Conservation (phyloP, 2,329 filamentous ascomycete species). For the Exophiala dermatitidis region DNA sequence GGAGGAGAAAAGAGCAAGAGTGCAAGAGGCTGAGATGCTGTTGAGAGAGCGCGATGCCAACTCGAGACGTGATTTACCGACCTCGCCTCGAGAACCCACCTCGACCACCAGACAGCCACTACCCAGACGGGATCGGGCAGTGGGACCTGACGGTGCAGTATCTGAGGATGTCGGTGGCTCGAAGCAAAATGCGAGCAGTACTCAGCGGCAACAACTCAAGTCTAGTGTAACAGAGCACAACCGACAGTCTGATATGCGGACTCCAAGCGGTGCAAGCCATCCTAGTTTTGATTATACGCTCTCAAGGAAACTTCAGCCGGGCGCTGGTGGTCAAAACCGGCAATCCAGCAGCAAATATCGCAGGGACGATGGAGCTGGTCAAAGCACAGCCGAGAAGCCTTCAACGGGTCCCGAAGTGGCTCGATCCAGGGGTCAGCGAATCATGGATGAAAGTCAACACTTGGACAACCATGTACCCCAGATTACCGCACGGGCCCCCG, state of each 20-base stretch:
- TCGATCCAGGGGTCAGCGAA: constrained; percentile 6
- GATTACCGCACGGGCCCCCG: background rate
- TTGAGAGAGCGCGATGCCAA: constrained; percentile 51
- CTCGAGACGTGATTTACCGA: background rate
- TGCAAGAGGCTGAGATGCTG: constrained; percentile 71
- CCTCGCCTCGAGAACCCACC: constrained; percentile 4
- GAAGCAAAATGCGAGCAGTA: constrained; percentile 31
- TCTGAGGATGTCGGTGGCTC: constrained; percentile 30
- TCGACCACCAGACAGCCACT: constrained; percentile 2
- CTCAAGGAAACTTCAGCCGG: constrained; percentile 8
- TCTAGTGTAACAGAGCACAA: constrained; percentile 30
- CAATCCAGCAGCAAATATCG: constrained; percentile 13
- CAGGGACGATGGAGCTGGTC: background rate
- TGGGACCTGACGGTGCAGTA: constrained; percentile 10
- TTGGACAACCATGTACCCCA: background rate
- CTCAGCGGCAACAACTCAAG: constrained; percentile 33
- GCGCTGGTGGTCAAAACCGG: constrained; percentile 2
- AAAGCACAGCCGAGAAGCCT: background rate
- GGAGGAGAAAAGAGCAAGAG: constrained; percentile 81
- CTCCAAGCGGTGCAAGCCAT: constrained; percentile 20
- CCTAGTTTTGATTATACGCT: constrained; percentile 27
- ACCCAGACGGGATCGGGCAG: constrained; percentile 5
- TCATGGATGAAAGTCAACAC: background rate
- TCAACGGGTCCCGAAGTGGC: background rate
- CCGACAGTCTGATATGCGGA: constrained; percentile 24